Conservation (phyloP, 495 filamentous ascomycete genomes). For the Penicillium desertorum region DNA sequence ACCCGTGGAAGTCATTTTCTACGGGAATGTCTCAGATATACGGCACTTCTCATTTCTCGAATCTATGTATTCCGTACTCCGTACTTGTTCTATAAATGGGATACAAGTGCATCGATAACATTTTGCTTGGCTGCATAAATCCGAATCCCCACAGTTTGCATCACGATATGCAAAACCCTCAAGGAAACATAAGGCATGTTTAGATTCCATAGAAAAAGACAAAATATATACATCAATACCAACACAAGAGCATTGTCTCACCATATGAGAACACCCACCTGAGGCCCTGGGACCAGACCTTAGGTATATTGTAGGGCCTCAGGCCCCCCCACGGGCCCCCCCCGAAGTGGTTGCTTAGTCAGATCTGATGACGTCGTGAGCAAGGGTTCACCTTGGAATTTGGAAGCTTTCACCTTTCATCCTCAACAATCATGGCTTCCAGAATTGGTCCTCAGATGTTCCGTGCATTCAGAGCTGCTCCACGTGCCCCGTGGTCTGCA, state of each 20-base stretch:
- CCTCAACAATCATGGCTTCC: slow-evolving; percentile 13
- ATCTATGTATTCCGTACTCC: too few species aligned
- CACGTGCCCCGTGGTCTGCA: slow-evolving; percentile 27
- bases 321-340: too few species aligned
- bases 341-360: not conserved
- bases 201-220: not conserved
- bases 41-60: too few species aligned
- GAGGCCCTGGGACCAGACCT: too few species aligned
- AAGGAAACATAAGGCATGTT: not conserved
- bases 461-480: slow-evolving; percentile 29
- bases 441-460: slow-evolving; percentile 28
- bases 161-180: not conserved
- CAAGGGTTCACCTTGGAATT: not conserved
- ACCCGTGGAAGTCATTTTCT: not conserved
- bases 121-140: not conserved
- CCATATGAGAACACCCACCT: too few species aligned
- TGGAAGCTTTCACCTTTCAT: not conserved
- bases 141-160: not conserved
- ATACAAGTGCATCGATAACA: too few species aligned
- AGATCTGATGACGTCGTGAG: not conserved
- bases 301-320: too few species aligned
- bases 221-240: too few species aligned
- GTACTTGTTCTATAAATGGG: too few species aligned
- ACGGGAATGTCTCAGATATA: not conserved
- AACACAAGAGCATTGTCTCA: too few species aligned